A percentile compares a stretch with the other conserved stretches of the same genome.
phyloP scores from a whole-genome alignment of 148 eudicot species.

The Cornus suecica region DNA sequence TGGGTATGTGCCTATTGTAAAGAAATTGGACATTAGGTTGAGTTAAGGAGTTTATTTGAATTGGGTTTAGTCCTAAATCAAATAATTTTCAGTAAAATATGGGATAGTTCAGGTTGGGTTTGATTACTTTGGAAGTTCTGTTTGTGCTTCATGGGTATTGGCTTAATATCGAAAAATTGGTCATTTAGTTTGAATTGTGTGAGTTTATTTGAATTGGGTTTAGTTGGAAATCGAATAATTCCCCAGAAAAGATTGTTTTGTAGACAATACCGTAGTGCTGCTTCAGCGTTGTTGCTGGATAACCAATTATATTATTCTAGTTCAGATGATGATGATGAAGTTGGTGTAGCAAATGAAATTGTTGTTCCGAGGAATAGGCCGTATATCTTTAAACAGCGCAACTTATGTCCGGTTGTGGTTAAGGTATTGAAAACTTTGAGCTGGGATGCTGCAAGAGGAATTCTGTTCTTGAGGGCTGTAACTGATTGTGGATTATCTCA shows the following conservation, averaged over 20 bases:
- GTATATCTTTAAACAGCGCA: not conserved
- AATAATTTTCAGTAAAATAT: no score
- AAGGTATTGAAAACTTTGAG: constrained; percentile 40
- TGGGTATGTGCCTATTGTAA: constrained; percentile 33
- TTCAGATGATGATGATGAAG: constrained; percentile 8
- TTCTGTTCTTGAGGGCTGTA: constrained; percentile 28
- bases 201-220: constrained; percentile 15
- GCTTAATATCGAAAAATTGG: constrained; percentile 21
- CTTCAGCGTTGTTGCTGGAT: constrained; percentile 26
- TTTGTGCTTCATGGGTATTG: constrained; percentile 32
- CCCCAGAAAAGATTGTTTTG: constrained; percentile 11
- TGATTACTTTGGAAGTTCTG: not conserved
- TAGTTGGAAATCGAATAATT: constrained; percentile 9
- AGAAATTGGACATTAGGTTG: constrained; percentile 19
- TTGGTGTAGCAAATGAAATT: not conserved
- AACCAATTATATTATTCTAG: constrained; percentile 23
- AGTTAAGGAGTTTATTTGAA: constrained; percentile 3
- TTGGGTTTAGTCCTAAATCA: constrained; percentile 20
- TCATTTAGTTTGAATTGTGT: constrained; percentile 11
- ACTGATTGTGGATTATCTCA: constrained; percentile 29
- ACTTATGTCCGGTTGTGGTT: constrained; percentile 28
- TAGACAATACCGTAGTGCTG: constrained; percentile 24
- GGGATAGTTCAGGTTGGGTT: not conserved
- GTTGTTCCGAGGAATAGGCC: constrained; percentile 1
- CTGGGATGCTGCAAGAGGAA: constrained; percentile 33